phyloP scores from a whole-genome alignment of 2,329 filamentous ascomycete species.

The Didymella exigua region DNA sequence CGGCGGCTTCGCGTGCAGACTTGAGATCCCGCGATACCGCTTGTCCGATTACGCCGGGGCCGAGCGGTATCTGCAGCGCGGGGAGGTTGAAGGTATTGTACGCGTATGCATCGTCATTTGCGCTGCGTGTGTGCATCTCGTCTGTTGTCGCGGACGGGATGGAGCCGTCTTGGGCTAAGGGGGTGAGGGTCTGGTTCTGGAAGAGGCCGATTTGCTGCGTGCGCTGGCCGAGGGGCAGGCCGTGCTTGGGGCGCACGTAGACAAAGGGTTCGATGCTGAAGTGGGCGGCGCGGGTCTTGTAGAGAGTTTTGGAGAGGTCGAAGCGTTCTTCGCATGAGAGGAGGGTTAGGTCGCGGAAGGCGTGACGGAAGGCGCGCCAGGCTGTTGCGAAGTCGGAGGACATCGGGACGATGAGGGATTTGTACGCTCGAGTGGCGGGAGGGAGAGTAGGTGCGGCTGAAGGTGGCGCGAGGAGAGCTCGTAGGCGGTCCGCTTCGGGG shows the following conservation, averaged over 20 bases:
- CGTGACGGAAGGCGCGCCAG: slow-evolving; percentile 45
- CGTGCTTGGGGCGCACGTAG: slow-evolving; percentile 27
- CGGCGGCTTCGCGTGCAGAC: neutral
- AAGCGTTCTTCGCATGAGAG: slow-evolving; percentile 52
- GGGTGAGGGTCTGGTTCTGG: slow-evolving; percentile 2
- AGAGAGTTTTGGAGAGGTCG: slow-evolving; percentile 23
- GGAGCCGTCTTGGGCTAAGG: neutral
- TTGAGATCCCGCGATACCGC: neutral
- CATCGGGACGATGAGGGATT: slow-evolving; percentile 36
- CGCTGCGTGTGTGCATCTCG: neutral
- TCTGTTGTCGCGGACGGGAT: neutral
- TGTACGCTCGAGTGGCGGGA: slow-evolving; percentile 14
- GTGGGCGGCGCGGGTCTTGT: slow-evolving; percentile 25
- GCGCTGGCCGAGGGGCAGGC: slow-evolving; percentile 21
- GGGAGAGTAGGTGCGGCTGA: neutral
- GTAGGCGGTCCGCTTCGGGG: slow-evolving; percentile 19
- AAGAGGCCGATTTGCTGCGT: slow-evolving; percentile 11
- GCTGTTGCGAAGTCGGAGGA: slow-evolving; percentile 42
- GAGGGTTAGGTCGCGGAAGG: slow-evolving; percentile 50
- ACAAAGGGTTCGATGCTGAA: slow-evolving; percentile 35
- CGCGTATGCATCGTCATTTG: slow-evolving; percentile 14
- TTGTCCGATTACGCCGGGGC: slow-evolving; percentile 11
- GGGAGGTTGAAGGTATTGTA: slow-evolving; percentile 19
- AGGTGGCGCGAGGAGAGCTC: slow-evolving; percentile 15
- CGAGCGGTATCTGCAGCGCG: slow-evolving; percentile 10